phyloP scores from a whole-genome alignment of 805 yeast species.

The Hanseniaspora vineae region DNA sequence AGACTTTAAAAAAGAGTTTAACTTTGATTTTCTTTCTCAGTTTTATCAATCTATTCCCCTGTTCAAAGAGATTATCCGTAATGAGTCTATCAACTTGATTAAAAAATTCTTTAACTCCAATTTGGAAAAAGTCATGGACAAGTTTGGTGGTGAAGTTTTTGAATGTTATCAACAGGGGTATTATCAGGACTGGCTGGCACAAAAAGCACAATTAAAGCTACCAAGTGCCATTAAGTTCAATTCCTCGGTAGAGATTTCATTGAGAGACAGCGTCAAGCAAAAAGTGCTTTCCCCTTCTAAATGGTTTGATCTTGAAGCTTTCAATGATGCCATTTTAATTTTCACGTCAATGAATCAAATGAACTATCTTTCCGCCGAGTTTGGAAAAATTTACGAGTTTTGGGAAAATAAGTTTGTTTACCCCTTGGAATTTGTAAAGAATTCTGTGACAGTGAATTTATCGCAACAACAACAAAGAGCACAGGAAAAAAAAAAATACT shows the following conservation, averaged over 20 bases:
- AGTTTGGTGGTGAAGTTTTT: conserved; percentile 27
- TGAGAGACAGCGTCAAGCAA: conserved; percentile 46
- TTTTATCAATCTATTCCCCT: conserved; percentile 68
- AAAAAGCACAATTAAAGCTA: conserved; percentile 38
- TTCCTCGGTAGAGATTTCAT: conserved; percentile 72
- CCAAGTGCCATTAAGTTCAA: conserved; percentile 50
- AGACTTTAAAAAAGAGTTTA: conserved; percentile 55
- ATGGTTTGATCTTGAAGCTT: conserved; percentile 49
- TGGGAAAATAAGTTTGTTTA: conserved; percentile 61
- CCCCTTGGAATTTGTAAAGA: conserved; percentile 37
- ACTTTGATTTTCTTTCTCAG: conserved; percentile 48
- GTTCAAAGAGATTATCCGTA: conserved; percentile 56
- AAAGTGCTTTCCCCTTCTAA: conserved; percentile 22
- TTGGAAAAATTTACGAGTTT: conserved; percentile 57
- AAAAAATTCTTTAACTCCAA: conserved; percentile 51
- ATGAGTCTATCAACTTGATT: conserved; percentile 55
- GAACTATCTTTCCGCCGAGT: conserved; percentile 46
- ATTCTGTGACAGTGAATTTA: conserved; percentile 15
- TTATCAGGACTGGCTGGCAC: conserved; percentile 36
- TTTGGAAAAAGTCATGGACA: conserved; percentile 44
- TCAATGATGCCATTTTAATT: conserved; percentile 74
- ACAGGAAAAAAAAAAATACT: conserved; percentile 25
- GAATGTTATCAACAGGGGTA: conserved; percentile 45
- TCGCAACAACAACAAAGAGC: conserved; percentile 8
- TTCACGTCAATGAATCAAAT: conserved; percentile 60